These are phyloP conservation scores for Parsonsia alboflavescens DNA, from an alignment of 257 asterid genomes.

Conservation along the genomic window DNA sequence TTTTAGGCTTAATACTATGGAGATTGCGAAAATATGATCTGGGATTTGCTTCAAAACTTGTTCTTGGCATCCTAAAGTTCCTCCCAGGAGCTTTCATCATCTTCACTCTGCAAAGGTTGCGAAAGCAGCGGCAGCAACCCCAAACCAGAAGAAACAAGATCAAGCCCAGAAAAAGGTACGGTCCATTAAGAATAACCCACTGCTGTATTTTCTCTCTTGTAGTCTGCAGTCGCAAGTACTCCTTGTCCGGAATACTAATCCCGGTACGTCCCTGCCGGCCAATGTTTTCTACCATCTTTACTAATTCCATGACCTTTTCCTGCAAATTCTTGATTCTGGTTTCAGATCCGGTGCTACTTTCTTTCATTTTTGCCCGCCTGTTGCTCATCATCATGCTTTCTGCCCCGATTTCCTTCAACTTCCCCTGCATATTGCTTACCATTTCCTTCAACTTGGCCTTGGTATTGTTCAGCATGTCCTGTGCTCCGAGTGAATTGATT, in stretches of 20 bases:
- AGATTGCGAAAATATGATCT: slow-evolving; percentile 27
- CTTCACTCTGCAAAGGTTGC: neutral
- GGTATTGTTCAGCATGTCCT: neutral
- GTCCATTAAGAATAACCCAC: slow-evolving; percentile 21
- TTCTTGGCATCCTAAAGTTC: slow-evolving; percentile 25
- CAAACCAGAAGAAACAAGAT: slow-evolving; percentile 7
- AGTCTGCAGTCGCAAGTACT: slow-evolving; percentile 14
- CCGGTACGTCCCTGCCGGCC: neutral
- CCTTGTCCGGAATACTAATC: neutral
- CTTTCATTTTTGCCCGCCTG: neutral
- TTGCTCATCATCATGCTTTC: slow-evolving; percentile 19
- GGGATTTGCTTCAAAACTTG: slow-evolving; percentile 27
- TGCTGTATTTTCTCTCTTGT: slow-evolving; percentile 25
- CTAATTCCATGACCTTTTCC: slow-evolving; percentile 27
- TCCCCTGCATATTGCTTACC: slow-evolving; percentile 1
- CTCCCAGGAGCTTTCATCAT: slow-evolving; percentile 47
- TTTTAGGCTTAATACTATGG: neutral
- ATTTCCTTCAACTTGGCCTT: neutral
- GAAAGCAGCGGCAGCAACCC: slow-evolving; percentile 2
- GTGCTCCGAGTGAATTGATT: neutral
- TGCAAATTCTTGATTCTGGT: neutral
- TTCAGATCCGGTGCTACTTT: neutral
- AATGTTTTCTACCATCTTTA: neutral
- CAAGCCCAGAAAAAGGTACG: slow-evolving; percentile 7
- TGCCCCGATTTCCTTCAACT: slow-evolving; percentile 5